Evolutionary conservation across 2,329 filamentous ascomycete genomes (phyloP).

Genomic region (Aureobasidium leucospermi): DNA sequence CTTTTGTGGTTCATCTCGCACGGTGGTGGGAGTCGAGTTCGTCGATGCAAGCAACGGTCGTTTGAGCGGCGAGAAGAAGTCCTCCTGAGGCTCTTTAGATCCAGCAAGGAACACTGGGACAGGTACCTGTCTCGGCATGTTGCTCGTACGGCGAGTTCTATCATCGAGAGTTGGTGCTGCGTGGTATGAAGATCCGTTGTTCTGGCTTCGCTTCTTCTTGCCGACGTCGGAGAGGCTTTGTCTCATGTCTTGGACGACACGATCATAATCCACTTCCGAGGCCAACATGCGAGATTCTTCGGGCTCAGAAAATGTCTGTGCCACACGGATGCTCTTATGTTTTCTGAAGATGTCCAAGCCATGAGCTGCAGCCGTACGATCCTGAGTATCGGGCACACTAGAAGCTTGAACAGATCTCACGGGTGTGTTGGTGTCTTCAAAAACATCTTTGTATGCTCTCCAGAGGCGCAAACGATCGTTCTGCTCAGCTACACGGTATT

Average conservation of each 20-base stretch:
- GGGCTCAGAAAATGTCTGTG: conserved; percentile 13
- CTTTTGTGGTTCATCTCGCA: not conserved
- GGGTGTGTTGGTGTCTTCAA: not conserved
- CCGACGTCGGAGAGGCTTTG: conserved; percentile 20
- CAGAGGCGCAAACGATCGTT: conserved; percentile 62
- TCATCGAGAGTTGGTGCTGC: not conserved
- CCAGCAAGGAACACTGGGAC: not conserved
- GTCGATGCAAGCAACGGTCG: not conserved
- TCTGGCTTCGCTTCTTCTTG: not conserved
- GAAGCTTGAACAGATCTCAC: not conserved
- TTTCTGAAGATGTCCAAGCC: conserved; percentile 2
- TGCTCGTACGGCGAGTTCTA: not conserved
- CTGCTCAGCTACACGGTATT: conserved; percentile 60
- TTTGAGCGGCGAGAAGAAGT: conserved; percentile 29
- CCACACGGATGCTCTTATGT: not conserved
- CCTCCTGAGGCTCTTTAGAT: conserved; percentile 21
- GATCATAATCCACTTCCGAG: conserved; percentile 22
- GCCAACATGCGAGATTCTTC: not conserved
- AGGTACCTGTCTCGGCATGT: not conserved
- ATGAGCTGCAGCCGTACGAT: not conserved
- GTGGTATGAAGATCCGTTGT: not conserved
- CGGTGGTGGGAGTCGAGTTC: not conserved
- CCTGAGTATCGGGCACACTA: not conserved
- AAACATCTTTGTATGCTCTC: conserved; percentile 46
- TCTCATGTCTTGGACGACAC: conserved; percentile 29